Evolutionary conservation across 768 basidiomycete species (phyloP).

Genomic region (Mrakia hoshinonis): DNA sequence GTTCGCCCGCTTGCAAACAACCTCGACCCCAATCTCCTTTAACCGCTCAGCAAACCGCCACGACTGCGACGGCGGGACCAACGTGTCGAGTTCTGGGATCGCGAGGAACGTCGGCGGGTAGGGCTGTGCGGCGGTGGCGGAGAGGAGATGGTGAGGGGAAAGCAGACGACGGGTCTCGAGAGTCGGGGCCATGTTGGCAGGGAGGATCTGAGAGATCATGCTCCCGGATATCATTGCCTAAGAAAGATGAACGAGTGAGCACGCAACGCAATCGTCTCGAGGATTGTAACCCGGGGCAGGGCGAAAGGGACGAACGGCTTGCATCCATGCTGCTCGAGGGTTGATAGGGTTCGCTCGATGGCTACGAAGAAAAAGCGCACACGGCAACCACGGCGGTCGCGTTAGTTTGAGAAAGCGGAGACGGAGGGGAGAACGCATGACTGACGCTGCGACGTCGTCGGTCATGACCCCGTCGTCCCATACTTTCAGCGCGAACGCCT

Average conservation of each 20-base stretch:
- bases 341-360: not conserved
- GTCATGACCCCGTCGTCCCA: not conserved
- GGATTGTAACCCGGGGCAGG: too few species aligned
- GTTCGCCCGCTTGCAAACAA: not conserved
- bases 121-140: not conserved
- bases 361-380: not conserved
- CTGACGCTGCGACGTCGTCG: not conserved
- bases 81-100: conserved; percentile 14
- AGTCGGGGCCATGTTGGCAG: not conserved
- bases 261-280: too few species aligned
- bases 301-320: not conserved
- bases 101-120: conserved; percentile 18
- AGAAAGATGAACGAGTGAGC: not conserved
- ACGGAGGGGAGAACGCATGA: too few species aligned
- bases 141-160: conserved; percentile 2
- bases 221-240: not conserved
- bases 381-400: too few species aligned
- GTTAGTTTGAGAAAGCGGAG: too few species aligned
- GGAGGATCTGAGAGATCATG: not conserved
- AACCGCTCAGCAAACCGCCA: conserved; percentile 13
- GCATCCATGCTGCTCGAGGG: not conserved
- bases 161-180: conserved; percentile 2
- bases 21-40: conserved; percentile 19
- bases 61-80: conserved; percentile 1
- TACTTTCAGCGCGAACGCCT: not conserved